These are phyloP conservation scores for Mycena metata DNA, from an alignment of 768 basidiomycete genomes.

Conservation along the genomic window DNA sequence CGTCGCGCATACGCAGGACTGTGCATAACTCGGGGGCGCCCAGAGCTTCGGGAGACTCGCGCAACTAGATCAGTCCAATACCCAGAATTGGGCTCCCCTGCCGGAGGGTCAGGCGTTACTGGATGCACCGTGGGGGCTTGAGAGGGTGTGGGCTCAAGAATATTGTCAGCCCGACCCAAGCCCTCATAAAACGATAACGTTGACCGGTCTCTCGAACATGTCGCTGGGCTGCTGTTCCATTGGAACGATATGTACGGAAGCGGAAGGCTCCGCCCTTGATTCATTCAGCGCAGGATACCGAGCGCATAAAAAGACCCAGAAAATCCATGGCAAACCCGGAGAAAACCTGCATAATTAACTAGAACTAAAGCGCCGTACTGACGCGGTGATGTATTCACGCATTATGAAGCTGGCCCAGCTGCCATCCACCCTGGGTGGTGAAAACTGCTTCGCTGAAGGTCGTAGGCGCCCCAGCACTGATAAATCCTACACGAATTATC, in stretches of 20 bases:
- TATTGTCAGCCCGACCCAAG: not conserved
- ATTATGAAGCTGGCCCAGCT: not conserved
- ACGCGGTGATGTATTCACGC: not conserved
- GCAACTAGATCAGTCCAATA: no score
- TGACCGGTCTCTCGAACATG: slow-evolving; percentile 4
- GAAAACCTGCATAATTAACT: not conserved
- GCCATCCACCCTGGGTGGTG: no score
- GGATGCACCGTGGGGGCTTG: no score
- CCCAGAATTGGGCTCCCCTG: no score
- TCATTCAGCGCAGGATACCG: slow-evolving; percentile 2
- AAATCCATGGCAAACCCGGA: not conserved
- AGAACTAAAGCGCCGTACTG: not conserved
- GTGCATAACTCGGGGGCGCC: no score
- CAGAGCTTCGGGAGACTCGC: no score
- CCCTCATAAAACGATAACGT: slow-evolving; percentile 4
- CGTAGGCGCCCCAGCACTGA: not conserved
- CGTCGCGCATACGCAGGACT: no score
- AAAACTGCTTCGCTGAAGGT: not conserved
- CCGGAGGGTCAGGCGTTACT: no score
- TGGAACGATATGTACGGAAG: not conserved
- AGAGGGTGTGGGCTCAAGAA: not conserved
- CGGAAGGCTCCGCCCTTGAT: not conserved
- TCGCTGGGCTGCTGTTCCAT: not conserved
- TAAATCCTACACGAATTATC: slow-evolving; percentile 3
- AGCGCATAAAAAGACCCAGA: not conserved